These are phyloP conservation scores for Trichosanthes truncata DNA, from an alignment of 306 rosid genomes.

Conservation along the genomic window DNA sequence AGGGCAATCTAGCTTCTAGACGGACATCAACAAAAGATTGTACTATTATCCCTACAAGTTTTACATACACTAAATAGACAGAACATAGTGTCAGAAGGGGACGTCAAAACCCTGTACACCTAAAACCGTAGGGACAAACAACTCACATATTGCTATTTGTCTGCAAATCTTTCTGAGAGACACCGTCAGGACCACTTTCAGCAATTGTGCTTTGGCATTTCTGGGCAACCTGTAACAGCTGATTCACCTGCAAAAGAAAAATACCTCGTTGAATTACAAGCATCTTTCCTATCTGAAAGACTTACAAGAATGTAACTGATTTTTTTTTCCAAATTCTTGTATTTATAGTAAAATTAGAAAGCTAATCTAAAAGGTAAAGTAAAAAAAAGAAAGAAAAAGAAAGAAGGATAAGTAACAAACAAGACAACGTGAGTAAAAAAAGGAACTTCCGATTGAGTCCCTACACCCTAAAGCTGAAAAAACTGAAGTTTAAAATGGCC, in stretches of 20 bases:
- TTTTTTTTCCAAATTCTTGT: background rate
- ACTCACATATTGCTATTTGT: slow-evolving; percentile 92
- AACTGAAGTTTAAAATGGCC: background rate
- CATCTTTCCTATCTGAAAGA: background rate
- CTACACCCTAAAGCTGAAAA: background rate
- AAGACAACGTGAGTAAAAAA: background rate
- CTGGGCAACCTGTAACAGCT: slow-evolving; percentile 83
- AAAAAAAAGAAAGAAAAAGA: background rate
- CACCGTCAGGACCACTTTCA: slow-evolving; percentile 85
- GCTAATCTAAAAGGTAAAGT: background rate
- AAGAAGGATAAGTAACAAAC: background rate
- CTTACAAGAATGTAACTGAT: background rate
- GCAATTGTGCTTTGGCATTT: slow-evolving; percentile 78
- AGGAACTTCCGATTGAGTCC: background rate
- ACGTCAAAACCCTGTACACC: background rate
- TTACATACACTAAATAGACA: background rate
- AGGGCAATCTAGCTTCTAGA: background rate
- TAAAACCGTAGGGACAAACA: background rate
- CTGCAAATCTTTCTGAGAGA: slow-evolving; percentile 85
- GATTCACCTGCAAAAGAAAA: slow-evolving; percentile 57
- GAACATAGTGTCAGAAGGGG: background rate
- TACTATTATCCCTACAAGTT: background rate
- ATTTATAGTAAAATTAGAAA: background rate
- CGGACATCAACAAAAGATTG: background rate
- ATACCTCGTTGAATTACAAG: background rate